Evolutionary conservation across 352 stramenopile species (phyloP).

Genomic region (Phytopythium aichiense): DNA sequence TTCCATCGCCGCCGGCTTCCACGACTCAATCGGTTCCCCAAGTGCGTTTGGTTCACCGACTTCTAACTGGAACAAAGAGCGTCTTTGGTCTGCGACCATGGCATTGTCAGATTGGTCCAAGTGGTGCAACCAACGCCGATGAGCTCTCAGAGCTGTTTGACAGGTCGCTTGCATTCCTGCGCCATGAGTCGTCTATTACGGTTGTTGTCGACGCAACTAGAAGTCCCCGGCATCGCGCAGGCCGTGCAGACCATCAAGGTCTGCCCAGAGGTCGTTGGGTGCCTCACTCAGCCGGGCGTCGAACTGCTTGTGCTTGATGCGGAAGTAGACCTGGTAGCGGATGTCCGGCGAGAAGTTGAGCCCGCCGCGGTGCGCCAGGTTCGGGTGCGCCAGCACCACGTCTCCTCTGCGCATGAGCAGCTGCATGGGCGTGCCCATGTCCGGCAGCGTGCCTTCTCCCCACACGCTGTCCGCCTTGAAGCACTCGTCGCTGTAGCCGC

Average conservation of each 20-base stretch:
- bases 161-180: neutral
- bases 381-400: constrained; percentile 70
- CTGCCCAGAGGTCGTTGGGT: constrained; percentile 33
- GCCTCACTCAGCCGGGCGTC: constrained; percentile 24
- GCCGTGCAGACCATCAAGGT: constrained; percentile 52
- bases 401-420: constrained; percentile 52
- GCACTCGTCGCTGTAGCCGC: constrained; percentile 52
- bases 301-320: constrained; percentile 69
- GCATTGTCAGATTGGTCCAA: too few species aligned
- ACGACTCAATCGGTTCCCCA: too few species aligned
- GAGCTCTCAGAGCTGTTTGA: too few species aligned
- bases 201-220: neutral
- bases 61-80: too few species aligned
- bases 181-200: neutral
- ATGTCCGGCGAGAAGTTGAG: constrained; percentile 83
- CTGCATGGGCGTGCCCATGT: constrained; percentile 58
- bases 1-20: too few species aligned
- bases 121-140: too few species aligned
- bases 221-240: neutral
- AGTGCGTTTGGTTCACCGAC: too few species aligned
- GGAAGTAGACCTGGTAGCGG: constrained; percentile 82
- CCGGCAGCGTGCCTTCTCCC: constrained; percentile 63
- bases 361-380: constrained; percentile 65
- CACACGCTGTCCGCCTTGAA: constrained; percentile 70
- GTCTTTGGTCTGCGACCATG: too few species aligned